Conservation (phyloP, 2,329 filamentous ascomycete genomes). For the Colletotrichum sp. region DNA sequence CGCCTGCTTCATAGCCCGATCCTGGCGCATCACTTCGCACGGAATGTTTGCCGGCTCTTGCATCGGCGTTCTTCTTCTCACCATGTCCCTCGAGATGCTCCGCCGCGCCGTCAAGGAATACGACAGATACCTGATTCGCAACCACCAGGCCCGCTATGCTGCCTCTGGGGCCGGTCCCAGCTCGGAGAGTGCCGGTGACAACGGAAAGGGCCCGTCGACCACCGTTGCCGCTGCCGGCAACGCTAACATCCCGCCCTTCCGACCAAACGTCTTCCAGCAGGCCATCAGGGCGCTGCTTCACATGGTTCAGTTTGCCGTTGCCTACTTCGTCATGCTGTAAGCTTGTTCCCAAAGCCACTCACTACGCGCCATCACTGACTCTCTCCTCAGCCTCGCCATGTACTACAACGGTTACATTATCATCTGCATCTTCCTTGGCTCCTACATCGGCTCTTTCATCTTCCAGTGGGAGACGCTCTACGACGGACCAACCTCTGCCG, state of each 20-base stretch:
- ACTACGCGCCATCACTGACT: too few relatives aligned
- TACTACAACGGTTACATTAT: conserved; percentile 77
- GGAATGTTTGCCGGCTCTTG: conserved; percentile 82
- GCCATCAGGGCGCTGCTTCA: conserved; percentile 70
- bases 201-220: conserved; percentile 7
- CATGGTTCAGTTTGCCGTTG: conserved; percentile 73
- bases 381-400: conserved; percentile 49
- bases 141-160: conserved; percentile 38
- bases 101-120: conserved; percentile 75
- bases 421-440: conserved; percentile 80
- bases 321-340: conserved; percentile 79
- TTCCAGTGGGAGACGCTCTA: conserved; percentile 71
- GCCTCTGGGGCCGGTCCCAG: conserved; percentile 18
- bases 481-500: conserved; percentile 35
- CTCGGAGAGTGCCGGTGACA: neutral
- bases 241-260: conserved; percentile 38
- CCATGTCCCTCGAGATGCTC: conserved; percentile 73
- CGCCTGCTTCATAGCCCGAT: conserved; percentile 22
- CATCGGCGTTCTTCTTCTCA: conserved; percentile 78
- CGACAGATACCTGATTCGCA: conserved; percentile 67
- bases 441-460: conserved; percentile 73
- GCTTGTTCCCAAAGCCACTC: too few relatives aligned
- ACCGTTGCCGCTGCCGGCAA: neutral
- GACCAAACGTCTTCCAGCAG: conserved; percentile 70
- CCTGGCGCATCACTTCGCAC: conserved; percentile 72